phyloP scores from a whole-genome alignment of 2,329 filamentous ascomycete species.

The Parafenestella ontariensis region DNA sequence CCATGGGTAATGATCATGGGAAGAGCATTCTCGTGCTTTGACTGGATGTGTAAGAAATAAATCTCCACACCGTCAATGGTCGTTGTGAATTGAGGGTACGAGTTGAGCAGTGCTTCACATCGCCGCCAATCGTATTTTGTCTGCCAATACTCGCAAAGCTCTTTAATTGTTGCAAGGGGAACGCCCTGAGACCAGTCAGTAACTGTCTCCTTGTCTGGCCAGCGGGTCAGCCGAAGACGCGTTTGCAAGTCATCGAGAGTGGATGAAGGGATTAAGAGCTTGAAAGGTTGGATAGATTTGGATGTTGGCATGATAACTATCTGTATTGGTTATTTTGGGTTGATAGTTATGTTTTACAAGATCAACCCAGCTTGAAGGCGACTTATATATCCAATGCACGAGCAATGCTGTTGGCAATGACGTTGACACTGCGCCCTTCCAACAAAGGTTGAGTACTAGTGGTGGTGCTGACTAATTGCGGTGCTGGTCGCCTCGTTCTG shows the following conservation, averaged over 20 bases:
- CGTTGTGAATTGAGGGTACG: constrained; percentile 64
- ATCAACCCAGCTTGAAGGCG: background rate
- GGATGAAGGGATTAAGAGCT: constrained; percentile 18
- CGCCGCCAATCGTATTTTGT: constrained; percentile 64
- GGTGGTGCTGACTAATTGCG: background rate
- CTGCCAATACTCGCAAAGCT: constrained; percentile 63
- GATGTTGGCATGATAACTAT: constrained; percentile 7
- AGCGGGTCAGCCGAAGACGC: constrained; percentile 26
- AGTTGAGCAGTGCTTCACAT: constrained; percentile 64
- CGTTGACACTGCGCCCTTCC: background rate
- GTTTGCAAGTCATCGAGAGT: constrained; percentile 25
- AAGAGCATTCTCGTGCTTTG: constrained; percentile 56
- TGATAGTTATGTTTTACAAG: background rate
- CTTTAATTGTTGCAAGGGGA: constrained; percentile 64
- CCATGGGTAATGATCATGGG: constrained; percentile 70
- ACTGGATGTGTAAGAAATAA: constrained; percentile 65
- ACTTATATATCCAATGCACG: background rate
- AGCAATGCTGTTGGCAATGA: background rate
- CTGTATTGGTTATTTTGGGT: constrained; percentile 1
- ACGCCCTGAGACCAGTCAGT: constrained; percentile 63
- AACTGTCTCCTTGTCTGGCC: constrained; percentile 19
- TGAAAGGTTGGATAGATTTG: constrained; percentile 18
- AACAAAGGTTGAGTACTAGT: background rate
- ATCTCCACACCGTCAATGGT: constrained; percentile 63
- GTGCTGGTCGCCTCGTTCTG: too few relatives aligned